A percentile compares a stretch with the other conserved stretches of the same genome.
phyloP scores from a whole-genome alignment of 257 asterid genomes.

The Solanum ossicruentum region DNA sequence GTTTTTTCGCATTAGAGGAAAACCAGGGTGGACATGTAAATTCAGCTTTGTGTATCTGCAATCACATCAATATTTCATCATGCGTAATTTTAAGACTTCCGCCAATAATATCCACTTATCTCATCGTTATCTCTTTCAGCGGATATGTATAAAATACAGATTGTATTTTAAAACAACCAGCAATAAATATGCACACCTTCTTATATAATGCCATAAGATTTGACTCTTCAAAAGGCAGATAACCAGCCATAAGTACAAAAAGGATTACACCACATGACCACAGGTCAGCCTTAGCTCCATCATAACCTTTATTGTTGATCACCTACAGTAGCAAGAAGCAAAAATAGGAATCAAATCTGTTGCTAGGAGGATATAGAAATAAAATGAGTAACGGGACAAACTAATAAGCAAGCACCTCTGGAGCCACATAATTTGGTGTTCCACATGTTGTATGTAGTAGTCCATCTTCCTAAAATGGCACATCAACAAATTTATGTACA shows the following conservation, averaged over 20 bases:
- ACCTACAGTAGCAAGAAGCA: slow-evolving; percentile 32
- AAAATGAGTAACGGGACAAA: neutral
- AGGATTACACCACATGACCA: slow-evolving; percentile 75
- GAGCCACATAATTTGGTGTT: slow-evolving; percentile 98
- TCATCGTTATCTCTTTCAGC: neutral
- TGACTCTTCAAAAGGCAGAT: slow-evolving; percentile 81
- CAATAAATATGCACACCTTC: slow-evolving; percentile 17
- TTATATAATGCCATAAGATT: slow-evolving; percentile 48
- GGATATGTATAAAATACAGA: neutral
- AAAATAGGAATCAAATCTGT: neutral
- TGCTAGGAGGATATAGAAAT: neutral
- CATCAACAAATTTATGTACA: neutral
- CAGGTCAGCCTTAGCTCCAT: slow-evolving; percentile 94
- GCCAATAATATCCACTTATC: neutral
- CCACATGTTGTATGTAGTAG: slow-evolving; percentile 96
- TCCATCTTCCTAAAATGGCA: slow-evolving; percentile 70
- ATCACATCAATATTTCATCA: slow-evolving; percentile 2
- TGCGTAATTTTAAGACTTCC: neutral
- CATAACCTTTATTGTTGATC: slow-evolving; percentile 83
- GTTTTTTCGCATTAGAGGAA: slow-evolving; percentile 70
- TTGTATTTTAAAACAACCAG: neutral
- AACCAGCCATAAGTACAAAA: slow-evolving; percentile 41
- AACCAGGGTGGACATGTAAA: slow-evolving; percentile 86
- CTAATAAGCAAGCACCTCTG: slow-evolving; percentile 41
- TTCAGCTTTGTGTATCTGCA: slow-evolving; percentile 90